Conservation (phyloP, 148 eudicot species). For the Cornus florida region DNA sequence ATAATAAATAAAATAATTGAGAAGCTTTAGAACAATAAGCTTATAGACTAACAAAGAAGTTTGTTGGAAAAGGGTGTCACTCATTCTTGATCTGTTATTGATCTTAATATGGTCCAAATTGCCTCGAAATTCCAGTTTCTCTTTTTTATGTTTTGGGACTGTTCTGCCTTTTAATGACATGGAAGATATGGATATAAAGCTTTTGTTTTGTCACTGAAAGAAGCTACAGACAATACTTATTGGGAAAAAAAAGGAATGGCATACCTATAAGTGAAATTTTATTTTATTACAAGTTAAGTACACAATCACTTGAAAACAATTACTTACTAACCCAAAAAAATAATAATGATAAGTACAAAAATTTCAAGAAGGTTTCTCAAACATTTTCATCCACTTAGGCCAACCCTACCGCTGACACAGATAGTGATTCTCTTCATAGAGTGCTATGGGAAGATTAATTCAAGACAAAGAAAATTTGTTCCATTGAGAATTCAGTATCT, state of each 20-base stretch:
- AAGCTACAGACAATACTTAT: conserved; percentile 9
- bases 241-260: not conserved
- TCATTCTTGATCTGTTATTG: not conserved
- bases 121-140: not conserved
- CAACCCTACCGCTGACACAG: not conserved
- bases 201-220: not conserved
- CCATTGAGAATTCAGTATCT: conserved; percentile 3
- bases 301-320: not conserved
- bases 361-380: not conserved
- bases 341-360: not conserved
- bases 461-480: not conserved
- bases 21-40: too few relatives aligned
- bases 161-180: not conserved
- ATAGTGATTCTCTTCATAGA: not conserved
- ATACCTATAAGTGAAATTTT: not conserved
- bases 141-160: not conserved
- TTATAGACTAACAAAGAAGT: not conserved
- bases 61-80: not conserved
- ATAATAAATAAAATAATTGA: too few relatives aligned
- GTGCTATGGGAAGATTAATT: not conserved
- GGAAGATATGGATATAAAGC: not conserved
- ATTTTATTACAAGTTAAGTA: not conserved
- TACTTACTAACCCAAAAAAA: not conserved
- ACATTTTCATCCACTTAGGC: too few relatives aligned
- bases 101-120: conserved; percentile 9